These are phyloP conservation scores for Backusella luteola DNA, from an alignment of 192 early-diverging fungal genomes.

Conservation along the genomic window DNA sequence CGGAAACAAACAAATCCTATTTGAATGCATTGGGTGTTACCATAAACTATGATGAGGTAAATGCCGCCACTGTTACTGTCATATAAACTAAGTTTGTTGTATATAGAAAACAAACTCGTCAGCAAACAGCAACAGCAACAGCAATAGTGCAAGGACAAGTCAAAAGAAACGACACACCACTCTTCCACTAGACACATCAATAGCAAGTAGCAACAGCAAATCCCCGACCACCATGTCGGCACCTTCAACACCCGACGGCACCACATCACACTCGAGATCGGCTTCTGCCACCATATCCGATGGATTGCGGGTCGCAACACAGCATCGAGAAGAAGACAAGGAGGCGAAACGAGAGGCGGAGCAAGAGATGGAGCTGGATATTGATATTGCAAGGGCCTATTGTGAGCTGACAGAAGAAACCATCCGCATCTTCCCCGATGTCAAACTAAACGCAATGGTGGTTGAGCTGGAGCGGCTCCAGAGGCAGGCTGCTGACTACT, in stretches of 20 bases:
- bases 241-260: not conserved
- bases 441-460: conserved; percentile 49
- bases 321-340: not conserved
- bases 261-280: not conserved
- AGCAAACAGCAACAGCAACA: not conserved
- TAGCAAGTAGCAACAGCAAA: not conserved
- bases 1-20: conserved; percentile 36
- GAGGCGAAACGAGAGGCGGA: conserved; percentile 12
- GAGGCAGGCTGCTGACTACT: conserved; percentile 51
- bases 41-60: conserved; percentile 35
- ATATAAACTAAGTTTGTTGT: not conserved
- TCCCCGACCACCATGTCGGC: not conserved
- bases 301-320: not conserved
- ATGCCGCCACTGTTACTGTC: not conserved
- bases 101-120: not conserved
- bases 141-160: not conserved
- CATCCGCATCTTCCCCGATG: conserved; percentile 45
- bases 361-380: conserved; percentile 36
- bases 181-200: not conserved
- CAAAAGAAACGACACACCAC: not conserved
- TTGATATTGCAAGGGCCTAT: conserved; percentile 42
- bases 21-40: conserved; percentile 33
- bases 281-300: not conserved
- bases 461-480: conserved; percentile 41
- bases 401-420: conserved; percentile 46